A percentile compares a stretch with the other conserved stretches of the same genome.
Evolutionary conservation across 1,139 yeast species (phyloP).

Genomic region (Geotrichum bryndzae): DNA sequence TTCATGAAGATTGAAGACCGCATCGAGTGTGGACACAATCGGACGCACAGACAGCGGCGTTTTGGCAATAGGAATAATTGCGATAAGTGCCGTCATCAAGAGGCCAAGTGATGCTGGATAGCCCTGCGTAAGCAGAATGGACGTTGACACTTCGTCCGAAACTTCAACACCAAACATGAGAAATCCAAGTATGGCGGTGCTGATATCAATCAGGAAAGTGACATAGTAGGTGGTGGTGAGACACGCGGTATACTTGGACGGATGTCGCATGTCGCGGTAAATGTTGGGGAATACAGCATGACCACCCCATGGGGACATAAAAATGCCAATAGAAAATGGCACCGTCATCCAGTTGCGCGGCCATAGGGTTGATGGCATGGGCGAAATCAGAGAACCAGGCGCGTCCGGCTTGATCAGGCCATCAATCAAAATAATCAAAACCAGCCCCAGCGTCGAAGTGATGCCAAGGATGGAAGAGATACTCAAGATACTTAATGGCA

Average conservation of each 20-base stretch:
- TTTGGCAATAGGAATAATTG: conserved; percentile 79
- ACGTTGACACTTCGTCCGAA: conserved; percentile 77
- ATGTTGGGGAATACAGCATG: conserved; percentile 82
- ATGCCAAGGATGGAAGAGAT: conserved; percentile 72
- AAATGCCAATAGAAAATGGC: conserved; percentile 62
- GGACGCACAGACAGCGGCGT: conserved; percentile 87
- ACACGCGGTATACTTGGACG: conserved; percentile 47
- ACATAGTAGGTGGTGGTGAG: conserved; percentile 55
- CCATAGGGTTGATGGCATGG: conserved; percentile 42
- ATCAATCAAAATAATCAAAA: conserved; percentile 51
- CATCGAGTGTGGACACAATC: conserved; percentile 63
- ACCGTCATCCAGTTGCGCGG: conserved; percentile 48
- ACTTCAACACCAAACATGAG: conserved; percentile 77
- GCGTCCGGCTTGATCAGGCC: conserved; percentile 51
- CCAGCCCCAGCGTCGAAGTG: conserved; percentile 58
- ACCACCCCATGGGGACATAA: conserved; percentile 89
- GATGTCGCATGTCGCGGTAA: conserved; percentile 78
- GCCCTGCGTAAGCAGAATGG: conserved; percentile 60
- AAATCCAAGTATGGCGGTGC: conserved; percentile 76
- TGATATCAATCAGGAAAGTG: conserved; percentile 62
- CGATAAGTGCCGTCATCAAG: conserved; percentile 62
- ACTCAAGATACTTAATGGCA: conserved; percentile 70
- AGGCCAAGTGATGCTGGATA: conserved; percentile 65
- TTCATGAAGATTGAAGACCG: conserved; percentile 37
- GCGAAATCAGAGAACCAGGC: conserved; percentile 64